phyloP scores from a whole-genome alignment of 495 filamentous ascomycete genomes.

The Penicillium nucicola region DNA sequence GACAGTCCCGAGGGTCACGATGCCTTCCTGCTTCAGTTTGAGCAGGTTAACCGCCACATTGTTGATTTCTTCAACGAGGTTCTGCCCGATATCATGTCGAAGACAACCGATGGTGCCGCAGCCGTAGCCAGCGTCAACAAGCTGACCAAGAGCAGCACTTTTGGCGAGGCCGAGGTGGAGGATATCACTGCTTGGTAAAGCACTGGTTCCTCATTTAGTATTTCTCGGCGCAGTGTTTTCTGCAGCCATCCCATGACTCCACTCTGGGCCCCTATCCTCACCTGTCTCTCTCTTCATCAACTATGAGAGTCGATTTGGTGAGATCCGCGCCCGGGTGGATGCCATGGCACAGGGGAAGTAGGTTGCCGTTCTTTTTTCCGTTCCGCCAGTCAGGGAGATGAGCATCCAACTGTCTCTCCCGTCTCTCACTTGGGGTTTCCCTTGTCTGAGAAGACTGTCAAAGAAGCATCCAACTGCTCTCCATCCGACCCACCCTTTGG shows the following conservation, averaged over 20 bases:
- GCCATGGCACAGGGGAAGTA: conserved; percentile 35
- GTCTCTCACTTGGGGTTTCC: conserved; percentile 24
- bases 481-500: conserved; percentile 41
- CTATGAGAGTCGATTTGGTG: neutral
- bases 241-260: conserved; percentile 35
- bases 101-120: conserved; percentile 41
- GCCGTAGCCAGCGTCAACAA: conserved; percentile 36
- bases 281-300: conserved; percentile 6
- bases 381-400: conserved; percentile 47
- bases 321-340: conserved; percentile 5
- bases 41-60: conserved; percentile 90
- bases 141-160: conserved; percentile 76
- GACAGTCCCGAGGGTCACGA: conserved; percentile 94
- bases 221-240: conserved; percentile 20
- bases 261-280: conserved; percentile 14
- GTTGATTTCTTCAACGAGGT: conserved; percentile 79
- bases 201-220: neutral
- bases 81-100: conserved; percentile 81
- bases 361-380: conserved; percentile 40
- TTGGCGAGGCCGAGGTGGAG: conserved; percentile 93
- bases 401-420: conserved; percentile 50
- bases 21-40: conserved; percentile 93
- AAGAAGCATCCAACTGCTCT: conserved; percentile 54
- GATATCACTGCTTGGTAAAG: conserved; percentile 94
- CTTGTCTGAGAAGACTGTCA: conserved; percentile 40